Base-by-base conservation (phyloP, 106 monocot genomes). In the Xerophyta viscosa region DNA sequence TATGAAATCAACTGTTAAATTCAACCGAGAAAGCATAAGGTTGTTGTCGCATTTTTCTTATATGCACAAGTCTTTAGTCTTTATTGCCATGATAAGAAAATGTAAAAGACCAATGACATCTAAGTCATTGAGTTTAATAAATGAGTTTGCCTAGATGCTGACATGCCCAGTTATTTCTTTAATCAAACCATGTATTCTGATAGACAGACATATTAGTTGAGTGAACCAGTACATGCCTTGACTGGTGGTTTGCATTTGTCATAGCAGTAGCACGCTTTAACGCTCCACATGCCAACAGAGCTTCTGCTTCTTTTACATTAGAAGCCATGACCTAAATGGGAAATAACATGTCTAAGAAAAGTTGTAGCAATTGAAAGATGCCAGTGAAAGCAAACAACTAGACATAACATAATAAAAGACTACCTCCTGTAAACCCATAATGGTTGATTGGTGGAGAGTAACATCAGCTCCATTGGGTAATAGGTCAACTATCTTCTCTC, bases 371-470 rank as follows among this genome's bases (percentile, higher is more conserved):
- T 11, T 36, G 33, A 36, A 36, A 36, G 7, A 25, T 59, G 6
- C 20, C 19, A 60, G 26, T 27, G 33, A 47, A 20, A 27, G 19
- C 10, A 2, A 22, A 2, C 14, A 45, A 42, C 20, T 15, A 23
- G 37, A 29, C 4, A 48, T 41, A 20, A 8, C 18, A 29, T 28
- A 12, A 15, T 39, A 11, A 5, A 36, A 36, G 27, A 23, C 37
- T 64, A 91, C 90, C 90, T 86, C 82, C 58, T 71, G 58, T 66
- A 82, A 72, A 53, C 76, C 79, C 61, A 67, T 82, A 19, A 82
- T 63, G 8, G 57, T 54, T 48, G 76, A 69, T 48, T 76, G 75
- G 30, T 72, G 74, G 31, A 82, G 53, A 20, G 66, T 50, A 12
- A 77, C 14, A 17, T 90, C 84, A 4, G 20, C 31, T 27, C 46